These are phyloP conservation scores for Amaranthus palmeri DNA, from an alignment of 148 eudicot species.

Conservation along the genomic window DNA sequence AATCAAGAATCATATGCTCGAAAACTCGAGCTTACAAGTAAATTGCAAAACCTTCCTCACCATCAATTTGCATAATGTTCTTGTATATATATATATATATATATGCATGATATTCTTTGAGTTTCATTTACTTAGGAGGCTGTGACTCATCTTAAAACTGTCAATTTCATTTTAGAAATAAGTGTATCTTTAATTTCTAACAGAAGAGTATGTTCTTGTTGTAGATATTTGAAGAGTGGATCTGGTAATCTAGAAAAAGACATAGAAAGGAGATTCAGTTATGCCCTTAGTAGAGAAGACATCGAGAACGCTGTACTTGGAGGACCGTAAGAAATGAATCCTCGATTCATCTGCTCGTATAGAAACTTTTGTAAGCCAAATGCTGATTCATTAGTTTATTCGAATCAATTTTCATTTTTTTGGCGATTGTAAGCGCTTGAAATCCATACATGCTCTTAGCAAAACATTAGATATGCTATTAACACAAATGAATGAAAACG, in stretches of 20 bases:
- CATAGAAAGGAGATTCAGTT: slow-evolving; percentile 92
- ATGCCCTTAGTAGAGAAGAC: slow-evolving; percentile 92
- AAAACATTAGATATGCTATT: neutral
- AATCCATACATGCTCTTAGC: neutral
- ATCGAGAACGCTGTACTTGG: slow-evolving; percentile 97
- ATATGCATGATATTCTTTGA: neutral
- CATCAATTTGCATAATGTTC: neutral
- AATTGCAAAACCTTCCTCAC: neutral
- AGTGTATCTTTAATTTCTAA: neutral
- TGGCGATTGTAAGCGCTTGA: slow-evolving; percentile 1
- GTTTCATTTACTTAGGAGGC: neutral
- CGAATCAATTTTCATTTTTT: neutral
- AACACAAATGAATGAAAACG: neutral
- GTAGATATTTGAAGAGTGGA: slow-evolving; percentile 85
- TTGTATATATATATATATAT: neutral
- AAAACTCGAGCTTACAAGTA: too few relatives aligned
- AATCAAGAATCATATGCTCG: too few relatives aligned
- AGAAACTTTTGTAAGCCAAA: slow-evolving; percentile 3
- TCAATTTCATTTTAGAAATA: neutral
- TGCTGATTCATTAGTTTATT: slow-evolving; percentile 9
- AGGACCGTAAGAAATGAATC: slow-evolving; percentile 53
- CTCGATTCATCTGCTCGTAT: neutral
- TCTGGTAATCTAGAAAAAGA: slow-evolving; percentile 87
- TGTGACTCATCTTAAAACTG: neutral
- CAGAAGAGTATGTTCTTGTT: neutral